Base-by-base conservation (phyloP, 1,139 yeast species). In the Lodderomyces oxycetoniae region DNA sequence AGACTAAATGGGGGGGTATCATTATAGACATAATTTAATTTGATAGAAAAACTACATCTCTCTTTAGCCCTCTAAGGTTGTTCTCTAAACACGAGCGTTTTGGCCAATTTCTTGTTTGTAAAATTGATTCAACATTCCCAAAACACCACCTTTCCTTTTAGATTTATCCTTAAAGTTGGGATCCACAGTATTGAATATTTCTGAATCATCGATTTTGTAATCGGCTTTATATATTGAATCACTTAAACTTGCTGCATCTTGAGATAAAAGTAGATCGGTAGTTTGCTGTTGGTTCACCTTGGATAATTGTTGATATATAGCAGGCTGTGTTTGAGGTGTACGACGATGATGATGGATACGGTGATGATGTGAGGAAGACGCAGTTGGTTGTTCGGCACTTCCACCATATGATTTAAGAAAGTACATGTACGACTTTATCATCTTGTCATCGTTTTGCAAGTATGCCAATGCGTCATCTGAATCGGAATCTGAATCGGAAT, bases 361-460 rank as follows among this genome's bases (percentile, higher is more conserved):
- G n/a, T n/a, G n/a, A 9, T n/a, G 23, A 9, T 8, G 10, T n/a
- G 23, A 20, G 8, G 23, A 20, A 20, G 23, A 20, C n/a, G 23
- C 8, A 8, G 10, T n/a, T n/a, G 23, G 23, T 20, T 8, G 10
- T 9, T 8, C 23, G n/a, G 23, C 23, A 20, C 41, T 38, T 20
- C 43, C 41, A 30, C 55, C 89, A 55, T 88, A 88, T 44, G 86
- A 84, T 49, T 88, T 95, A 46, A 88, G 62, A 53, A 89, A 89
- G 54, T 87, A 80, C 63, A 88, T 67, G 53, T 87, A 89, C 1
- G 95, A 85, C 50, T 87, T 87, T 53, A 86, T 77, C 96, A 89
- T 89, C 55, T 89, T 89, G 41, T 87, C 94, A 47, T 86, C 89
- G 24, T 79, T 78, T 17, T 50, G 42, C 21, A 38, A 34, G 23